phyloP scores from a whole-genome alignment of 148 eudicot species.

The Oxyria digyna region DNA sequence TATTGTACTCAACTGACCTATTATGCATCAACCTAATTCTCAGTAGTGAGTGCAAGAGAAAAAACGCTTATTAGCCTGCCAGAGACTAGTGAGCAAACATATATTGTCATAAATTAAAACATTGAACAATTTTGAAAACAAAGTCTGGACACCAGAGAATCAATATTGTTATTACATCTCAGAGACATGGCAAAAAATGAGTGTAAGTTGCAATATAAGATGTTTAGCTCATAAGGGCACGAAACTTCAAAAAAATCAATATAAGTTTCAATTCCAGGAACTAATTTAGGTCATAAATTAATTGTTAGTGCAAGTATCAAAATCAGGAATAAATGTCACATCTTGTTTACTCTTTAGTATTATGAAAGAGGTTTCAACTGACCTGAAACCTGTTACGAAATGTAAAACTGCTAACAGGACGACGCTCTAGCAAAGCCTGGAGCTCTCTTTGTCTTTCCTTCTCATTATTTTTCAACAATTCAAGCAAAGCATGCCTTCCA shows the following conservation, averaged over 20 bases:
- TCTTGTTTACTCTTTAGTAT: background rate
- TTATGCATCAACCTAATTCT: conserved; percentile 53
- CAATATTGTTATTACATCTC: background rate
- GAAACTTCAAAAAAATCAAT: background rate
- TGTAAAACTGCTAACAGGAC: conserved; percentile 58
- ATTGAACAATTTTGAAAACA: background rate
- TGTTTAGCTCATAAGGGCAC: background rate
- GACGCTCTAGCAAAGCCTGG: conserved; percentile 32
- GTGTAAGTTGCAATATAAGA: background rate
- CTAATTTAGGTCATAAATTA: background rate
- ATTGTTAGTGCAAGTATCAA: background rate
- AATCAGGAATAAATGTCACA: background rate
- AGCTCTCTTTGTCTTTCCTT: conserved; percentile 56
- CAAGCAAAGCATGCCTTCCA: conserved; percentile 86
- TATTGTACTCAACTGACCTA: conserved; percentile 33
- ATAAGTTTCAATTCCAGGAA: background rate
- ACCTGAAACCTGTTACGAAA: conserved; percentile 90
- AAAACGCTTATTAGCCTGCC: conserved; percentile 34
- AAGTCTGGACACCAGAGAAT: background rate
- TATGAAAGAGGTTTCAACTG: background rate
- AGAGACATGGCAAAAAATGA: too few relatives aligned
- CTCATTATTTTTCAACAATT: conserved; percentile 54
- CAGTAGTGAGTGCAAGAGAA: conserved; percentile 47
- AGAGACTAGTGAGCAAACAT: background rate
- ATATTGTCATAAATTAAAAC: background rate